A percentile compares a stretch with the other conserved stretches of the same genome.
These are phyloP conservation scores for Nakazawaea wickerhamii DNA, from an alignment of 805 yeast species.

Conservation along the genomic window DNA sequence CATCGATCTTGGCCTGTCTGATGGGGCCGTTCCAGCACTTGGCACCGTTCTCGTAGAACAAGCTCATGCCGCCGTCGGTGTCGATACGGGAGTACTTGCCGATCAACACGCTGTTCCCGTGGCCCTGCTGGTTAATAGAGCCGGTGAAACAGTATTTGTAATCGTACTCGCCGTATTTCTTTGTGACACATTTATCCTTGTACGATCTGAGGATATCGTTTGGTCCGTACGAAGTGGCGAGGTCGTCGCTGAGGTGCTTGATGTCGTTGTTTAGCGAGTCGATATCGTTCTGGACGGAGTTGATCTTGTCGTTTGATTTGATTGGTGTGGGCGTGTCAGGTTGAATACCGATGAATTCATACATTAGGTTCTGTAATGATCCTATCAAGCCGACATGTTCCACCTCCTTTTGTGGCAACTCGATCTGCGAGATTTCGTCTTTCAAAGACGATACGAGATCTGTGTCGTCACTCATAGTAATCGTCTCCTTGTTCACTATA, in stretches of 20 bases:
- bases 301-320: conserved; percentile 3
- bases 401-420: background rate
- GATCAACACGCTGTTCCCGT: conserved; percentile 41
- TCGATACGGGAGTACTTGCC: conserved; percentile 34
- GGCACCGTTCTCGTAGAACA: conserved; percentile 54
- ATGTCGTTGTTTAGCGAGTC: background rate
- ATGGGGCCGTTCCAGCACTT: conserved; percentile 94
- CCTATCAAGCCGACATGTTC: background rate
- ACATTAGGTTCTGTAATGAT: background rate
- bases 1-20: conserved; percentile 59
- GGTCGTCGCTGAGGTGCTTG: background rate
- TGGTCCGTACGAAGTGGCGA: conserved; percentile 42
- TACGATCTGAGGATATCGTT: conserved; percentile 60
- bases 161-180: conserved; percentile 61
- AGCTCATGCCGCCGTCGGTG: conserved; percentile 13
- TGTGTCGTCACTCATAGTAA: conserved; percentile 3
- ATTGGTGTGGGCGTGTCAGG: background rate
- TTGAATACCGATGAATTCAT: conserved; percentile 8
- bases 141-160: conserved; percentile 60
- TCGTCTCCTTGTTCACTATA: conserved; percentile 29
- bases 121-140: conserved; percentile 48
- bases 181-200: conserved; percentile 39
- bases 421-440: background rate
- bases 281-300: conserved; percentile 4
- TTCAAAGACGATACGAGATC: background rate